Conservation (phyloP, 345 rosid species). For the Moricandia moricandioides region DNA sequence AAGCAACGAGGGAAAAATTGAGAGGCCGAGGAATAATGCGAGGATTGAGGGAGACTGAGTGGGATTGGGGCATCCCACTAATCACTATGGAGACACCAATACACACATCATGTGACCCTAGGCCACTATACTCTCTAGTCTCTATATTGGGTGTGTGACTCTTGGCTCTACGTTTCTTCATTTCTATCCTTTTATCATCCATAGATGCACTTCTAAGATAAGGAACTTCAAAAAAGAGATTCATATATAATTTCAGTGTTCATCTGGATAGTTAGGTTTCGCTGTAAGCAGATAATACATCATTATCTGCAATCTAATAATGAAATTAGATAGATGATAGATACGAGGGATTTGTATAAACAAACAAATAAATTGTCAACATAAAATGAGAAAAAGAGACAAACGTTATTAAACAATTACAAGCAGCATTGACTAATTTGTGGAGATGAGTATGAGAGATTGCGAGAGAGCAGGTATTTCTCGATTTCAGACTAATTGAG, state of each 20-base stretch:
- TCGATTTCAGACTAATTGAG: slow-evolving; percentile 25
- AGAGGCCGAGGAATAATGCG: slow-evolving; percentile 31
- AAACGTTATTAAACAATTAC: not conserved
- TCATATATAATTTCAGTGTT: not conserved
- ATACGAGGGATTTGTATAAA: not conserved
- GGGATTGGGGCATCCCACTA: slow-evolving; percentile 24
- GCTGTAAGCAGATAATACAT: not conserved
- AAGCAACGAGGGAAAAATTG: not conserved
- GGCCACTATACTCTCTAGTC: slow-evolving; percentile 29
- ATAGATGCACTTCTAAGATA: not conserved
- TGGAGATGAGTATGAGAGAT: slow-evolving; percentile 10
- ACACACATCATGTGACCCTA: slow-evolving; percentile 31
- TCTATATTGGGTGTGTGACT: not conserved
- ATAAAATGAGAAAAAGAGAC: not conserved
- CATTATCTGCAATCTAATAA: not conserved
- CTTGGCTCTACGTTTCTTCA: slow-evolving; percentile 2
- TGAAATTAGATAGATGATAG: not conserved
- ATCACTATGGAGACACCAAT: slow-evolving; percentile 29
- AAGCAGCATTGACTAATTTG: slow-evolving; percentile 29
- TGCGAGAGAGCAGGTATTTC: slow-evolving; percentile 27
- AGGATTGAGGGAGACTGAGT: slow-evolving; percentile 29
- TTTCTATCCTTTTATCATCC: not conserved
- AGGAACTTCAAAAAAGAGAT: not conserved
- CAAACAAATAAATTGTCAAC: slow-evolving; percentile 7
- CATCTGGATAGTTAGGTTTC: not conserved